Percentiles rank a stretch among this genome's conserved stretches.
phyloP scores from a whole-genome alignment of 306 rosid genomes.

The Casuarina glauca region DNA sequence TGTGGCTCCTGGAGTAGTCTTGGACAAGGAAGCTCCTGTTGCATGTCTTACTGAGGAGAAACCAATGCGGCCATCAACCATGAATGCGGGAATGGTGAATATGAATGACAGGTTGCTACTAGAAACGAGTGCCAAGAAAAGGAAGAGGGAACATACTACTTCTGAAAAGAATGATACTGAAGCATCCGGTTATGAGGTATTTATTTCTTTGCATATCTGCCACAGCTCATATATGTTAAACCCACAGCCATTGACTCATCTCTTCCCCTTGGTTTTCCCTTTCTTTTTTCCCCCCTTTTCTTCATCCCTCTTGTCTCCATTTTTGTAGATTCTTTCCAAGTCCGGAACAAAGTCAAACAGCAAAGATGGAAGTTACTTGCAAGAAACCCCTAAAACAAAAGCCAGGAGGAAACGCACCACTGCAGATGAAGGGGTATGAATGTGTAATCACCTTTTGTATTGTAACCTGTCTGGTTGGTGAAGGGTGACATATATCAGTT shows the following conservation, averaged over 20 bases:
- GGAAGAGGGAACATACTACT: slow-evolving; percentile 22
- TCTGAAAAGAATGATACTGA: slow-evolving; percentile 33
- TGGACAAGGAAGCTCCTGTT: slow-evolving; percentile 21
- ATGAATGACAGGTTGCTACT: slow-evolving; percentile 25
- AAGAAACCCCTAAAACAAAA: slow-evolving; percentile 36
- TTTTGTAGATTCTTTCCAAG: slow-evolving; percentile 27
- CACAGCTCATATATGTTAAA: background rate
- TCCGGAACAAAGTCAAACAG: slow-evolving; percentile 29
- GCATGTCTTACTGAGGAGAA: slow-evolving; percentile 34
- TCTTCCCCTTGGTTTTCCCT: slow-evolving; percentile 3
- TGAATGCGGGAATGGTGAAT: slow-evolving; percentile 35
- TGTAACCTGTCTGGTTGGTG: background rate
- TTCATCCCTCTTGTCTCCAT: slow-evolving; percentile 14
- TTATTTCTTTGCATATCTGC: slow-evolving; percentile 9
- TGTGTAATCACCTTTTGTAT: slow-evolving; percentile 7
- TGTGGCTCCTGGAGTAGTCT: slow-evolving; percentile 33
- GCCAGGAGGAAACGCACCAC: slow-evolving; percentile 32
- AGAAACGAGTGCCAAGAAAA: slow-evolving; percentile 29
- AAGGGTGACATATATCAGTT: background rate
- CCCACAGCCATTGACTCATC: slow-evolving; percentile 9
- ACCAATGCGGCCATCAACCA: slow-evolving; percentile 19
- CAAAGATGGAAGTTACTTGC: slow-evolving; percentile 17
- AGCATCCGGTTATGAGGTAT: slow-evolving; percentile 48
- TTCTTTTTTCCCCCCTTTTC: background rate
- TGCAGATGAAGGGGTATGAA: slow-evolving; percentile 38